Conservation (phyloP, 2,329 filamentous ascomycete genomes). For the Purpureocillium takamizusanense region DNA sequence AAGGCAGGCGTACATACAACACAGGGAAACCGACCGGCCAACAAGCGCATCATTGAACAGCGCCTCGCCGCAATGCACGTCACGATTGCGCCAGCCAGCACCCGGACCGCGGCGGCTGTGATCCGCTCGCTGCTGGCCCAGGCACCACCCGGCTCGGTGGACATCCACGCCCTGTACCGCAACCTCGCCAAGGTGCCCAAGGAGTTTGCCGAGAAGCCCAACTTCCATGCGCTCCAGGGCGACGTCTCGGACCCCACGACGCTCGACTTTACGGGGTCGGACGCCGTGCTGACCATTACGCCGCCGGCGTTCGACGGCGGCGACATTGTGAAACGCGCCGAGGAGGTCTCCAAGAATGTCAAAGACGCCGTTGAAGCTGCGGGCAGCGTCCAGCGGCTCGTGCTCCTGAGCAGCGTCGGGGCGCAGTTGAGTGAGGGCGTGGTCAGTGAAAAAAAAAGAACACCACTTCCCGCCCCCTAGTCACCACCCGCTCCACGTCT, state of each 20-base stretch:
- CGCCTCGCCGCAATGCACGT: conserved; percentile 11
- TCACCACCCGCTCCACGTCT: no score
- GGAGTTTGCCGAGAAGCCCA: conserved; percentile 13
- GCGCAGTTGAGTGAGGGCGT: conserved; percentile 22
- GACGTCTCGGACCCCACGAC: conserved; percentile 17
- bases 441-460: conserved; percentile 16
- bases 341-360: conserved; percentile 17
- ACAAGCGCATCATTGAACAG: no score
- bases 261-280: conserved; percentile 19
- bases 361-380: conserved; percentile 16
- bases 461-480: background rate
- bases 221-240: conserved; percentile 18
- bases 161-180: conserved; percentile 19
- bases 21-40: no score
- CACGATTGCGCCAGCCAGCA: conserved; percentile 22
- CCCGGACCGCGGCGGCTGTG: conserved; percentile 19
- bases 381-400: conserved; percentile 16
- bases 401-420: conserved; percentile 20
- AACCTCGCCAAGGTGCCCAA: conserved; percentile 16
- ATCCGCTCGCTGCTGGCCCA: conserved; percentile 16
- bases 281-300: conserved; percentile 21
- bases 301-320: conserved; percentile 16
- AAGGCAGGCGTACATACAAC: no score
- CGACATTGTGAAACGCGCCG: conserved; percentile 12
- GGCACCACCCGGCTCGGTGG: conserved; percentile 3